Percentiles rank a stretch among this genome's conserved stretches.
phyloP scores from a whole-genome alignment of 441 rosid species.

The Populus hybrid region DNA sequence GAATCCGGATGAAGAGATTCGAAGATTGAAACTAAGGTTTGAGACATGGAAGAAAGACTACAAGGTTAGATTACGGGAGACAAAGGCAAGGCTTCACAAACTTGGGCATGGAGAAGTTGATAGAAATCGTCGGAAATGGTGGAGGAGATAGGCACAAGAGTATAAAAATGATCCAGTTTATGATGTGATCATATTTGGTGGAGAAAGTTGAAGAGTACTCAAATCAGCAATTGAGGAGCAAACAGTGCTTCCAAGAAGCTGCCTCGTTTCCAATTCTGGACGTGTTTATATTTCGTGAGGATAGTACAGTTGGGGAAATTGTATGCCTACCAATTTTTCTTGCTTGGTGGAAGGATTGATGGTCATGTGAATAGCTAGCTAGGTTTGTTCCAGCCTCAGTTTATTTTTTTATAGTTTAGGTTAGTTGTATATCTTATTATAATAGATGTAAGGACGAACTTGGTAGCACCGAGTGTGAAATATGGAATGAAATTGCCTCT shows the following conservation, averaged over 20 bases:
- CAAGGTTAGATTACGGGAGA: constrained; percentile 65
- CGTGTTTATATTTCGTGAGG: constrained; percentile 13
- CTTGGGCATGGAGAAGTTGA: constrained; percentile 43
- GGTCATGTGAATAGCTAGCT: constrained; percentile 31
- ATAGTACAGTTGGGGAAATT: constrained; percentile 18
- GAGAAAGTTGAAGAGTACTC: background rate
- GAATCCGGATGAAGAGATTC: constrained; percentile 58
- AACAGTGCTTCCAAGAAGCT: background rate
- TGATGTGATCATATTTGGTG: background rate
- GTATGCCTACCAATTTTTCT: constrained; percentile 26
- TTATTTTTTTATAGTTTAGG: constrained; percentile 13
- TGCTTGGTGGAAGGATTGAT: constrained; percentile 24
- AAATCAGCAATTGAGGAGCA: background rate
- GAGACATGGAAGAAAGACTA: constrained; percentile 92
- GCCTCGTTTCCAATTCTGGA: constrained; percentile 12
- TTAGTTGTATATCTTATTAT: constrained; percentile 26
- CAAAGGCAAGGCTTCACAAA: constrained; percentile 63
- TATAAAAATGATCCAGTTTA: constrained; percentile 1
- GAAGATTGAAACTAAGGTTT: constrained; percentile 60
- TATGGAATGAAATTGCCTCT: constrained; percentile 19
- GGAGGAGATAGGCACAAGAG: constrained; percentile 59
- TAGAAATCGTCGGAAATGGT: constrained; percentile 73
- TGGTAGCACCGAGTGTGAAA: constrained; percentile 15
- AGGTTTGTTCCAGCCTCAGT: constrained; percentile 15
- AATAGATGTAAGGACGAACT: constrained; percentile 22